Conservation (phyloP, 768 basidiomycete species). For the Leucogyrophana mollusca region DNA sequence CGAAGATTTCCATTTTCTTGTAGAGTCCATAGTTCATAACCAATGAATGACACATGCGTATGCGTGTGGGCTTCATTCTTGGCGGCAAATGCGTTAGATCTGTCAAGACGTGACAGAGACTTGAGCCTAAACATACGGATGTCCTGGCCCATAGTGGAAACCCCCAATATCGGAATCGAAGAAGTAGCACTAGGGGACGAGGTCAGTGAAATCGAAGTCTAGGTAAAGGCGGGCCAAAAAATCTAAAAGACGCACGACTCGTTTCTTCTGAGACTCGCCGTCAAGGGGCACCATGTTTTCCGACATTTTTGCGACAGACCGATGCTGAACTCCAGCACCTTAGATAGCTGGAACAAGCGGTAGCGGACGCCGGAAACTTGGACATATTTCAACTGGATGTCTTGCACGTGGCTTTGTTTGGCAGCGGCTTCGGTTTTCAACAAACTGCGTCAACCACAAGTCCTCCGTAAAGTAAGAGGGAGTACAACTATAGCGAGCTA, state of each 20-base stretch:
- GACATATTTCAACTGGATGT: neutral
- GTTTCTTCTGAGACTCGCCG: slow-evolving; percentile 77
- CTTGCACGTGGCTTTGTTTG: slow-evolving; percentile 10
- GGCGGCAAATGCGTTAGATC: slow-evolving; percentile 2
- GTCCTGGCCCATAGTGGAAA: slow-evolving; percentile 98
- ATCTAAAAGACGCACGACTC: slow-evolving; percentile 65
- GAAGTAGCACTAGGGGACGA: slow-evolving; percentile 82
- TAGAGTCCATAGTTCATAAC: slow-evolving; percentile 99
- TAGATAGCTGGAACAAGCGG: too few relatives aligned
- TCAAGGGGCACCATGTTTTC: slow-evolving; percentile 58
- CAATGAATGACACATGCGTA: slow-evolving; percentile 98
- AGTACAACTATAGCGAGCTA: neutral
- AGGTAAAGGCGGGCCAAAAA: slow-evolving; percentile 5
- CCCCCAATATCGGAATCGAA: slow-evolving; percentile 99
- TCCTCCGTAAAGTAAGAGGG: neutral
- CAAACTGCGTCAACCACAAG: slow-evolving; percentile 10
- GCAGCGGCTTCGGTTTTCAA: slow-evolving; percentile 14
- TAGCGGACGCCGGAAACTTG: neutral
- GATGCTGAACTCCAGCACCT: too few relatives aligned
- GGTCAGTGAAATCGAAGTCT: slow-evolving; percentile 5
- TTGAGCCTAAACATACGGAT: slow-evolving; percentile 58
- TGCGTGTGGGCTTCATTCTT: slow-evolving; percentile 97
- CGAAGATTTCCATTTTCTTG: slow-evolving; percentile 99
- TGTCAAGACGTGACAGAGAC: neutral
- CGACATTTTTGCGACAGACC: slow-evolving; percentile 22